These are phyloP conservation scores for Russula ochroleuca DNA, from an alignment of 768 basidiomycete genomes.

Conservation along the genomic window DNA sequence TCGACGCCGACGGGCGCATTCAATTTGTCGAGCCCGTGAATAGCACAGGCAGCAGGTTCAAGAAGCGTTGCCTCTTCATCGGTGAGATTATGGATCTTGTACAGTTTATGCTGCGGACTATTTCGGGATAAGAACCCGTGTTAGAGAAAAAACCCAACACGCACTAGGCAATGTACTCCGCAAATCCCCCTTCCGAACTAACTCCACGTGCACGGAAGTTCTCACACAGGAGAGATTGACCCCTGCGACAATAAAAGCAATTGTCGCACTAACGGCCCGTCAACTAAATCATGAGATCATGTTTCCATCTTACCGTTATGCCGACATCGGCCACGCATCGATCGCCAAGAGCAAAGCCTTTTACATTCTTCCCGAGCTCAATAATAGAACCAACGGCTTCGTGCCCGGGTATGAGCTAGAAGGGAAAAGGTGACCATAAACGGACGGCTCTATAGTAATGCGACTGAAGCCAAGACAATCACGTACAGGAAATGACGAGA, in stretches of 20 bases:
- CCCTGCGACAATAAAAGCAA: slow-evolving; percentile 86
- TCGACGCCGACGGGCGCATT: slow-evolving; percentile 77
- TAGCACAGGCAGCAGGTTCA: slow-evolving; percentile 87
- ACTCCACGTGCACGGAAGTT: slow-evolving; percentile 79
- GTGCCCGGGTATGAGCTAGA: slow-evolving; percentile 66
- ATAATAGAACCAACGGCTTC: slow-evolving; percentile 71
- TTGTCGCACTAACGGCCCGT: slow-evolving; percentile 55
- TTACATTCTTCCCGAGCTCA: slow-evolving; percentile 74
- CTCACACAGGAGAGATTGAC: slow-evolving; percentile 79
- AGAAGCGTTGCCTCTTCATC: slow-evolving; percentile 86
- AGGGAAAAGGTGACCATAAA: background rate
- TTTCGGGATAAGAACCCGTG: background rate
- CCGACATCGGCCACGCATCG: slow-evolving; percentile 82
- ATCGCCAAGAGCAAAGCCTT: slow-evolving; percentile 71
- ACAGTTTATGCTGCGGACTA: slow-evolving; percentile 70
- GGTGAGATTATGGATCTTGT: slow-evolving; percentile 81
- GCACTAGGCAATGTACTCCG: slow-evolving; percentile 83
- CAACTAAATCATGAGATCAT: background rate
- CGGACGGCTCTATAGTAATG: background rate
- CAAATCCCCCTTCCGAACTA: slow-evolving; percentile 79
- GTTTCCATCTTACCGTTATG: slow-evolving; percentile 49
- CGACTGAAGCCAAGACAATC: background rate
- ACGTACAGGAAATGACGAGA: slow-evolving; percentile 62
- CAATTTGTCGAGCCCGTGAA: slow-evolving; percentile 89
- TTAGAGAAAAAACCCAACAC: slow-evolving; percentile 30